phyloP scores from a whole-genome alignment of 2,329 filamentous ascomycete species.

The Neofusicoccum kwambonambiense region DNA sequence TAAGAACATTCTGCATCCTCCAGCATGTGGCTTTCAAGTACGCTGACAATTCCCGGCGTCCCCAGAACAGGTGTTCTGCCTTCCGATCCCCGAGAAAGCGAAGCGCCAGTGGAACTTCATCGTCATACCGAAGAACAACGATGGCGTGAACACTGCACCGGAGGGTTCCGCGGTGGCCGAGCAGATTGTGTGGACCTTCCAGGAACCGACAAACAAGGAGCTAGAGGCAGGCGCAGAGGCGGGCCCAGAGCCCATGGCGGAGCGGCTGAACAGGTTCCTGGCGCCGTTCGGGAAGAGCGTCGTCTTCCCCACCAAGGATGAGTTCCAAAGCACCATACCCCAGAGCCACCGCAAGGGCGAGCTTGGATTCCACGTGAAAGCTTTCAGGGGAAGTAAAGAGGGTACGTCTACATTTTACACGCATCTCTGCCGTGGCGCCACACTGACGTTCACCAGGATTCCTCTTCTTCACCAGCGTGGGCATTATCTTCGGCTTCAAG shows the following conservation, averaged over 20 bases:
- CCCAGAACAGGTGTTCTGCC: slow-evolving; percentile 56
- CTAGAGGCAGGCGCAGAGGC: slow-evolving; percentile 44
- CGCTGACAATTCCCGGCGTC: slow-evolving; percentile 1
- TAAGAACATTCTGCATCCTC: slow-evolving; percentile 23
- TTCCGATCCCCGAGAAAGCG: slow-evolving; percentile 64
- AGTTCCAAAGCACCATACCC: slow-evolving; percentile 60
- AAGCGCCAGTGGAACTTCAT: slow-evolving; percentile 64
- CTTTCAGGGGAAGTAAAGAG: slow-evolving; percentile 64
- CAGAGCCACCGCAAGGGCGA: slow-evolving; percentile 63
- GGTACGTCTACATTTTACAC: slow-evolving; percentile 39
- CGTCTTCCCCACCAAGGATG: slow-evolving; percentile 53
- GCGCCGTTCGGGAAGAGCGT: slow-evolving; percentile 46
- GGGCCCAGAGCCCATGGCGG: slow-evolving; percentile 45
- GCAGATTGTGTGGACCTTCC: slow-evolving; percentile 60
- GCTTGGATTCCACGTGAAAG: slow-evolving; percentile 63
- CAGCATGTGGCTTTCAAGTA: not conserved
- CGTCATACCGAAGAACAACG: slow-evolving; percentile 53
- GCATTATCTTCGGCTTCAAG: slow-evolving; percentile 65
- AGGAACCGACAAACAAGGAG: slow-evolving; percentile 51
- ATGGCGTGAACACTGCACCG: slow-evolving; percentile 48
- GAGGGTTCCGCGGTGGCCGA: slow-evolving; percentile 46
- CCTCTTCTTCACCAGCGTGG: slow-evolving; percentile 61
- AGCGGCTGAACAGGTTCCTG: slow-evolving; percentile 45
- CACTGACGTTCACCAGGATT: slow-evolving; percentile 47
- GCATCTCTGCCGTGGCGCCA: not conserved